A percentile compares a stretch with the other conserved stretches of the same genome.
These are phyloP conservation scores for Quercus phellos DNA, from an alignment of 331 rosid species.

Conservation along the genomic window DNA sequence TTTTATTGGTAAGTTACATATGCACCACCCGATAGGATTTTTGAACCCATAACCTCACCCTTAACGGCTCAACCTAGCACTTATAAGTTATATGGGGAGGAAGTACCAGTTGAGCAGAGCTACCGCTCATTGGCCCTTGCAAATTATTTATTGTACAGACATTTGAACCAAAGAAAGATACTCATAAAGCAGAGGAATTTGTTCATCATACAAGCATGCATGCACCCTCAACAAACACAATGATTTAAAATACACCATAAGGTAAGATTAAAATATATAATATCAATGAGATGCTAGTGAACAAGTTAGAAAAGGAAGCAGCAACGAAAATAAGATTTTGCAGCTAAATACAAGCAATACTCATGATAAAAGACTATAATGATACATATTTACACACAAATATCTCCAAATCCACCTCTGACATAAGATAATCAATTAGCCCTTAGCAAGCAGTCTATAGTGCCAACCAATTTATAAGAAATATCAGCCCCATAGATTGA, in stretches of 20 bases:
- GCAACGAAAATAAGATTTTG: neutral
- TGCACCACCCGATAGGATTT: no score
- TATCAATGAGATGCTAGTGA: neutral
- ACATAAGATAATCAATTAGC: neutral
- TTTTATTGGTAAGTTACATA: no score
- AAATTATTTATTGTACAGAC: neutral
- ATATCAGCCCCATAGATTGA: neutral
- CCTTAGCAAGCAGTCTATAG: neutral
- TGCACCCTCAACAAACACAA: neutral
- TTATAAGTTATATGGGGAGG: no score
- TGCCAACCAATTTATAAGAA: neutral
- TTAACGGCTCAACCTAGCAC: no score
- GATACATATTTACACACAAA: neutral
- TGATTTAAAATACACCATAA: neutral
- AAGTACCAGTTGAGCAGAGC: no score
- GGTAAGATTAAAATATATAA: neutral
- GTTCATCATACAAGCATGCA: neutral
- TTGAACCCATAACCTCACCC: no score
- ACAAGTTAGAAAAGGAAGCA: neutral
- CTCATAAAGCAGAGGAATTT: constrained; percentile 1
- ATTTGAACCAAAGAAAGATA: constrained; percentile 7
- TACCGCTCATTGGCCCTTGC: no score
- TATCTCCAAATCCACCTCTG: neutral
- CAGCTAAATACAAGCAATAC: neutral
- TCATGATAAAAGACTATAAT: neutral